phyloP scores from a whole-genome alignment of 768 basidiomycete species.

The Sporobolomyces phaffii region DNA sequence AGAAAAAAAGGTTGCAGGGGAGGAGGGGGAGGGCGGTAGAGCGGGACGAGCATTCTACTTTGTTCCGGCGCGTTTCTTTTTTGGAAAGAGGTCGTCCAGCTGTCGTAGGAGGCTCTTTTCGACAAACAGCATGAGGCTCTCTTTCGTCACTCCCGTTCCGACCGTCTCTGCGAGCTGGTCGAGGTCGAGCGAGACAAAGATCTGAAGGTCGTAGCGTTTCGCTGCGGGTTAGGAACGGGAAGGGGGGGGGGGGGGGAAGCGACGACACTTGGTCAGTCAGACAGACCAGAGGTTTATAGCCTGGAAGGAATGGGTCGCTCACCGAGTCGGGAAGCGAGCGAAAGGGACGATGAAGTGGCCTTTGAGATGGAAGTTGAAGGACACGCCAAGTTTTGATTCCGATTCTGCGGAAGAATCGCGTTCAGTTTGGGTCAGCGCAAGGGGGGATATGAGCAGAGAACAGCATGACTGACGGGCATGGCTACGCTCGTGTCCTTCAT shows the following conservation, averaged over 20 bases:
- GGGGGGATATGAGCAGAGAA: not conserved
- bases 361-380: slow-evolving; percentile 7
- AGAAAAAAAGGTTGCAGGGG: not conserved
- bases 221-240: slow-evolving; percentile 22
- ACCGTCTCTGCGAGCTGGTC: not conserved
- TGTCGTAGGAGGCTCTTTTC: slow-evolving; percentile 14
- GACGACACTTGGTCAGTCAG: not conserved
- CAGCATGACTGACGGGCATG: slow-evolving; percentile 13
- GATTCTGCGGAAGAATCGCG: not conserved
- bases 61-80: not conserved
- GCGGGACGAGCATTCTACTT: not conserved
- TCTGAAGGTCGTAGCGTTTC: slow-evolving; percentile 31
- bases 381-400: not conserved
- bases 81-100: not conserved
- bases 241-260: not conserved
- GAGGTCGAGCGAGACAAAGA: slow-evolving; percentile 39
- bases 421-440: not conserved
- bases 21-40: not conserved
- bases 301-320: not conserved
- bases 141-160: not conserved
- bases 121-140: slow-evolving; percentile 5
- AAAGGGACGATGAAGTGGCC: slow-evolving; percentile 4
- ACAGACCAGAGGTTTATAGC: not conserved
- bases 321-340: slow-evolving; percentile 21
- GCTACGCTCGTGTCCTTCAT: slow-evolving; percentile 21